These are phyloP conservation scores for Stagonosporopsis cucurbitacearum DNA, from an alignment of 2,329 filamentous ascomycete species.

Conservation along the genomic window DNA sequence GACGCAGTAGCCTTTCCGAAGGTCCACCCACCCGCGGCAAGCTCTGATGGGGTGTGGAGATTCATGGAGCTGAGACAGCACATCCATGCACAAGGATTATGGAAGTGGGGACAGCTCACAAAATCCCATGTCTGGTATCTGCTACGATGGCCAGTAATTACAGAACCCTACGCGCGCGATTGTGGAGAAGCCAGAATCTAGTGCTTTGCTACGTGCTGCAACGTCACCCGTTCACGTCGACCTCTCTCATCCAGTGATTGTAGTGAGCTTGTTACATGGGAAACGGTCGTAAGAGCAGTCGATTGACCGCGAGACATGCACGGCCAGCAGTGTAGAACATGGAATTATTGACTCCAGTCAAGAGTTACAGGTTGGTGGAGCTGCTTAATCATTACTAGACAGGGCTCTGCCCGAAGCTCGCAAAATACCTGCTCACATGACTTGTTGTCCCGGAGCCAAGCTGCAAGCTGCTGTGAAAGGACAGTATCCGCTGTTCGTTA, in stretches of 20 bases:
- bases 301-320: not conserved
- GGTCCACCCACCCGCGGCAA: slow-evolving; percentile 11
- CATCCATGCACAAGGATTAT: slow-evolving; percentile 13
- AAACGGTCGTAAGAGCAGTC: not conserved
- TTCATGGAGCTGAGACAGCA: slow-evolving; percentile 16
- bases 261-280: not conserved
- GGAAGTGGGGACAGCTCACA: slow-evolving; percentile 1
- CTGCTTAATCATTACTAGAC: not conserved
- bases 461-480: not conserved
- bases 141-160: not conserved
- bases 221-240: not conserved
- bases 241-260: not conserved
- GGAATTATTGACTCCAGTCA: not conserved
- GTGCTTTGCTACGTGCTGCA: not conserved
- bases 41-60: slow-evolving; percentile 20
- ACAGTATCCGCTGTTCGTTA: not conserved
- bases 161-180: not conserved
- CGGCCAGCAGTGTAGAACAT: not conserved
- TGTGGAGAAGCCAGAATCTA: not conserved
- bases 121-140: not conserved
- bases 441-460: not conserved
- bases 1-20: slow-evolving; percentile 25
- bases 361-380: not conserved
- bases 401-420: not conserved
- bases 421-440: slow-evolving; percentile 15